These are phyloP conservation scores for Poa pratensis DNA, from an alignment of 176 grass and related monocot species.

Conservation along the genomic window DNA sequence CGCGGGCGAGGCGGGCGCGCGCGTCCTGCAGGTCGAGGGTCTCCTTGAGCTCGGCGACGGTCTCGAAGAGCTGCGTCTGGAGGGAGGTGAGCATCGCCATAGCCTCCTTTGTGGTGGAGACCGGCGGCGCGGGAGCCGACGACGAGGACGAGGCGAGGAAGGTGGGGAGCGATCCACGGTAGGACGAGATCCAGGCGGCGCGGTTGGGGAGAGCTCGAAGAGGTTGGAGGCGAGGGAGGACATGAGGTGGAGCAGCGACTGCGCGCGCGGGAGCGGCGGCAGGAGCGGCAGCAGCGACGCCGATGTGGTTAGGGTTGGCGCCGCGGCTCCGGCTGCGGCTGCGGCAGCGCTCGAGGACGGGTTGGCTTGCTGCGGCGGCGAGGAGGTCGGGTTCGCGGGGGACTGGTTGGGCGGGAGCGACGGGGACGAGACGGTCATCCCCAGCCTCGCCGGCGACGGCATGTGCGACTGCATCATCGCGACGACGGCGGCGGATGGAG, in stretches of 20 bases:
- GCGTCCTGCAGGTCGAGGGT: slow-evolving; percentile 91
- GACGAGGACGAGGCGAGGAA: slow-evolving; percentile 58
- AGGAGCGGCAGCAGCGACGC: slow-evolving; percentile 81
- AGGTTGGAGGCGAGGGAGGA: slow-evolving; percentile 78
- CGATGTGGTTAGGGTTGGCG: slow-evolving; percentile 74
- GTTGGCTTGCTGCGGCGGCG: slow-evolving; percentile 50
- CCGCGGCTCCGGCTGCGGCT: slow-evolving; percentile 14
- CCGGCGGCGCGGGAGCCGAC: slow-evolving; percentile 41
- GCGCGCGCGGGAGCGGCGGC: slow-evolving; percentile 84
- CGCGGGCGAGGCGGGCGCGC: slow-evolving; percentile 52
- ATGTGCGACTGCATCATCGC: slow-evolving; percentile 74
- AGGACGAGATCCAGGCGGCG: slow-evolving; percentile 76
- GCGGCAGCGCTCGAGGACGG: slow-evolving; percentile 27
- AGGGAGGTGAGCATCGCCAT: slow-evolving; percentile 70
- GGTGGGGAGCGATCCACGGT: slow-evolving; percentile 70
- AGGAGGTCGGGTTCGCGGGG: slow-evolving; percentile 44
- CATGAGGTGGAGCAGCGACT: slow-evolving; percentile 81
- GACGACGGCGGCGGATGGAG: slow-evolving; percentile 9
- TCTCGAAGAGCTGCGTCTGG: slow-evolving; percentile 89
- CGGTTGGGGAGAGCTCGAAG: slow-evolving; percentile 87
- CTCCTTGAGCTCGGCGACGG: slow-evolving; percentile 85
- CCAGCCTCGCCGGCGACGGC: slow-evolving; percentile 79
- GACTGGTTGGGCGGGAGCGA: slow-evolving; percentile 47
- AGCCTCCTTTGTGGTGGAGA: slow-evolving; percentile 73
- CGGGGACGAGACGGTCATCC: slow-evolving; percentile 65